These are phyloP conservation scores for Xylariaceae sp. DNA, from an alignment of 2,329 filamentous ascomycete species.

Conservation along the genomic window DNA sequence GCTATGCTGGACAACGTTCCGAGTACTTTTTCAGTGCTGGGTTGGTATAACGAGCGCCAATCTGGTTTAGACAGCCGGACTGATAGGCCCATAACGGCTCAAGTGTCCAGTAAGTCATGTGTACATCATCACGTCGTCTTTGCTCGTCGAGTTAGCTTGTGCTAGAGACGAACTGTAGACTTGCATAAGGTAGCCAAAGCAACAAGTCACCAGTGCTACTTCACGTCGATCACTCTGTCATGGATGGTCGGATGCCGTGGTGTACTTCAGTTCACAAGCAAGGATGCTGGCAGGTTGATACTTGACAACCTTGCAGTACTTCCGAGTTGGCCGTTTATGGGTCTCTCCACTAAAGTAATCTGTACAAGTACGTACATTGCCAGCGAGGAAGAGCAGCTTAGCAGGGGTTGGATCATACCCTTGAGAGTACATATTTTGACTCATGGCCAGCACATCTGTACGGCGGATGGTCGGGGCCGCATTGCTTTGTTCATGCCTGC, in stretches of 20 bases:
- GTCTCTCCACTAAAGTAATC: conserved; percentile 22
- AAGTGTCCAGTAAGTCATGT: no score
- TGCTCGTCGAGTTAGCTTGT: conserved; percentile 9
- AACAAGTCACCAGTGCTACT: conserved; percentile 27
- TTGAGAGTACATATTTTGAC: conserved; percentile 13
- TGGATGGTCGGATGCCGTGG: conserved; percentile 24
- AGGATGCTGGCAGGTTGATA: conserved; percentile 27
- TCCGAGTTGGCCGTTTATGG: conserved; percentile 25
- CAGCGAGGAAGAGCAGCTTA: conserved; percentile 8
- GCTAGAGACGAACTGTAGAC: conserved; percentile 19
- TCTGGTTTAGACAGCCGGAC: no score
- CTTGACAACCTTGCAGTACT: conserved; percentile 24
- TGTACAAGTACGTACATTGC: no score
- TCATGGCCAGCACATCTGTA: conserved; percentile 16
- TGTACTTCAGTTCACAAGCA: conserved; percentile 25
- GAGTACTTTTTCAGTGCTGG: no score
- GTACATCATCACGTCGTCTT: neutral
- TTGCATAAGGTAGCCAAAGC: conserved; percentile 19
- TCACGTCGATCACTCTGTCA: conserved; percentile 26
- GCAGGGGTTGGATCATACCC: conserved; percentile 27
- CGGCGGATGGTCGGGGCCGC: conserved; percentile 12
- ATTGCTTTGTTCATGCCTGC: conserved; percentile 13
- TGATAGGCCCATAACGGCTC: no score
- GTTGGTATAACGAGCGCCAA: no score
- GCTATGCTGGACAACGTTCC: no score